Conservation (phyloP, 2,329 filamentous ascomycete species). For the Sporothrix variecibatus region DNA sequence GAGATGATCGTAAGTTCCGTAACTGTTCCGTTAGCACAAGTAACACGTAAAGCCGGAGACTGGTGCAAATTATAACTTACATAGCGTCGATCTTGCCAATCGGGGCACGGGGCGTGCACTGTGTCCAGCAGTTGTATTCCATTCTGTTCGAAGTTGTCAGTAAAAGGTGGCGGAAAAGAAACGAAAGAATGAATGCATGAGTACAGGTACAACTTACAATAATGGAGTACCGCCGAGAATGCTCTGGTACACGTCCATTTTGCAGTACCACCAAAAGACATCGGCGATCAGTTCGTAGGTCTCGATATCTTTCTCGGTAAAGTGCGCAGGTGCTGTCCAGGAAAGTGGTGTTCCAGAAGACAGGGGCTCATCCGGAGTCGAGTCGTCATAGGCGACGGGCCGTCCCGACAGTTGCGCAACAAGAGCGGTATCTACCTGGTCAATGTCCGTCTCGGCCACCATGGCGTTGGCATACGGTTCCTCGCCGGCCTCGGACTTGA, state of each 20-base stretch:
- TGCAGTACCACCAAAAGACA: slow-evolving; percentile 93
- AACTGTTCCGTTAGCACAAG: slow-evolving; percentile 46
- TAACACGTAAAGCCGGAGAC: too few relatives aligned
- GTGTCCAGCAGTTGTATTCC: slow-evolving; percentile 78
- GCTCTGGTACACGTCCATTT: slow-evolving; percentile 91
- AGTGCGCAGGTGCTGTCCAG: slow-evolving; percentile 34
- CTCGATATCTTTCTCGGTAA: slow-evolving; percentile 66
- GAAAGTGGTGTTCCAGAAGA: neutral
- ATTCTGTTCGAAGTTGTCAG: slow-evolving; percentile 54
- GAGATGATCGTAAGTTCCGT: slow-evolving; percentile 86
- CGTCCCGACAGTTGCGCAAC: slow-evolving; percentile 47
- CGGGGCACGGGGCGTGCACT: slow-evolving; percentile 81
- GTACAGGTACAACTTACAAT: slow-evolving; percentile 62
- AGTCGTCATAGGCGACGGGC: slow-evolving; percentile 41
- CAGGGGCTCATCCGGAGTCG: neutral
- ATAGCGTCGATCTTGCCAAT: slow-evolving; percentile 74
- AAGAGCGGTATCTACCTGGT: slow-evolving; percentile 47
- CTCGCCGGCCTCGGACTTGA: neutral
- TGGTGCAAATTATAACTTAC: slow-evolving; percentile 45
- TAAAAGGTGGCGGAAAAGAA: neutral
- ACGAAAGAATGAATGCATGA: neutral
- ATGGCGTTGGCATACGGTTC: slow-evolving; percentile 10
- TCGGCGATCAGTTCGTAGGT: slow-evolving; percentile 81
- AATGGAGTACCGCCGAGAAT: slow-evolving; percentile 81
- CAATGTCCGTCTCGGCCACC: slow-evolving; percentile 36